These are phyloP conservation scores for Trichosporon asahii DNA, from an alignment of 1,284 basidiomycete genomes.

Conservation along the genomic window DNA sequence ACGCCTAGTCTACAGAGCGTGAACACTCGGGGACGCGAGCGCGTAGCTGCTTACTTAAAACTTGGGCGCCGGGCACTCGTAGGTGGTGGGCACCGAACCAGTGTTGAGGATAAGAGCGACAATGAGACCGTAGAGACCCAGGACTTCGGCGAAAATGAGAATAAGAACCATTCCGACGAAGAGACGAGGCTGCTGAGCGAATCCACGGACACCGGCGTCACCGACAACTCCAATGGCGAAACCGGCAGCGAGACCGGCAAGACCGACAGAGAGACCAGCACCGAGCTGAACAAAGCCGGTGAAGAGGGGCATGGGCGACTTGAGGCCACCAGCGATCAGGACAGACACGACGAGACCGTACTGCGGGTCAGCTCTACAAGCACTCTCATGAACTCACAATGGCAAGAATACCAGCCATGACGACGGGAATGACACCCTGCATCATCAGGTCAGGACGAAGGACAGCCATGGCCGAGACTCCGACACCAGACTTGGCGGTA, in stretches of 20 bases:
- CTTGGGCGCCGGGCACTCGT: constrained; percentile 24
- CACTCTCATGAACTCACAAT: constrained; percentile 53
- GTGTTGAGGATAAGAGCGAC: constrained; percentile 60
- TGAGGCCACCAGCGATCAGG: constrained; percentile 67
- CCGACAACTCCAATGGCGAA: constrained; percentile 94
- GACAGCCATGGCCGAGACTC: constrained; percentile 97
- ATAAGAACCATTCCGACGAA: constrained; percentile 81
- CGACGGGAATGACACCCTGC: constrained; percentile 92
- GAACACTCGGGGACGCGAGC: not conserved
- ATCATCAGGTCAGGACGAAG: constrained; percentile 92
- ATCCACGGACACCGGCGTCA: constrained; percentile 87
- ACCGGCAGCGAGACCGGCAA: constrained; percentile 83
- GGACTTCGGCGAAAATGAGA: constrained; percentile 90
- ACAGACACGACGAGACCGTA: constrained; percentile 94
- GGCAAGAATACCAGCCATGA: constrained; percentile 99
- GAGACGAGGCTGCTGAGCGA: constrained; percentile 84
- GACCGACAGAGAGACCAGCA: constrained; percentile 75
- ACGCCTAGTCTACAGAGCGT: constrained; percentile 1
- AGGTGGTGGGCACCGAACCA: constrained; percentile 37
- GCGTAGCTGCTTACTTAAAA: constrained; percentile 12
- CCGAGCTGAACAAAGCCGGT: constrained; percentile 85
- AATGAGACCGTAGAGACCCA: constrained; percentile 62
- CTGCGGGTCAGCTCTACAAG: constrained; percentile 26
- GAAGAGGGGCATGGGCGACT: constrained; percentile 64
- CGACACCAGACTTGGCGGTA: constrained; percentile 97